phyloP scores from a whole-genome alignment of 2,329 filamentous ascomycete genomes.

The Botryotinia calthae region DNA sequence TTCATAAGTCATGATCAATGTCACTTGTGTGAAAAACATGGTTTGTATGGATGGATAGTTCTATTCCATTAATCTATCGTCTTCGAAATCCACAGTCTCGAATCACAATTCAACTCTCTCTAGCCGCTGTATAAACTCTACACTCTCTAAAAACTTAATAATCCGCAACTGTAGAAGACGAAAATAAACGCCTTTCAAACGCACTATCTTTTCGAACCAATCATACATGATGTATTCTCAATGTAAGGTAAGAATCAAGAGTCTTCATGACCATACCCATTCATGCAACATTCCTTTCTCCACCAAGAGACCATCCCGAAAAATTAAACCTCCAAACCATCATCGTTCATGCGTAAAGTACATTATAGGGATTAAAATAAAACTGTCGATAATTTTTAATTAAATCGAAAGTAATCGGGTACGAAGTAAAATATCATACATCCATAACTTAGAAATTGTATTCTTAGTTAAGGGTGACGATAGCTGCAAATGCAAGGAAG shows the following conservation, averaged over 20 bases:
- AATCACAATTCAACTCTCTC: neutral
- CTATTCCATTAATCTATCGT: neutral
- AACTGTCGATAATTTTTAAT: neutral
- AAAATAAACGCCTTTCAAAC: neutral
- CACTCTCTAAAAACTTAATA: neutral
- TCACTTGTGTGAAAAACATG: neutral
- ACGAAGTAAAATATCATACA: constrained; percentile 10
- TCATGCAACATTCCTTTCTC: neutral
- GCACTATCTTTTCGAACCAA: neutral
- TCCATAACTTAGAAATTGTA: neutral
- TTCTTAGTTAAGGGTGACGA: constrained; percentile 35
- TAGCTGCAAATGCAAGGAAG: constrained; percentile 35
- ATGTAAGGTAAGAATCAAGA: neutral
- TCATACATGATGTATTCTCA: neutral
- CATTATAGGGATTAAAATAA: constrained; percentile 19
- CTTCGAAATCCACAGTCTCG: neutral
- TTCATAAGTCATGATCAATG: neutral
- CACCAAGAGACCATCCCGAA: neutral
- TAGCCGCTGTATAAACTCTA: neutral
- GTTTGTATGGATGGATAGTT: neutral
- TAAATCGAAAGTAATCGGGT: constrained; percentile 10
- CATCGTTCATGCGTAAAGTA: constrained; percentile 17
- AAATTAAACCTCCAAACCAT: constrained; percentile 17
- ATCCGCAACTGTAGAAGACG: neutral
- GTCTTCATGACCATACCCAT: neutral